A percentile compares a stretch with the other conserved stretches of the same genome.
These are phyloP conservation scores for Leccinum pallidistipes DNA, from an alignment of 1,284 basidiomycete genomes.

Conservation along the genomic window DNA sequence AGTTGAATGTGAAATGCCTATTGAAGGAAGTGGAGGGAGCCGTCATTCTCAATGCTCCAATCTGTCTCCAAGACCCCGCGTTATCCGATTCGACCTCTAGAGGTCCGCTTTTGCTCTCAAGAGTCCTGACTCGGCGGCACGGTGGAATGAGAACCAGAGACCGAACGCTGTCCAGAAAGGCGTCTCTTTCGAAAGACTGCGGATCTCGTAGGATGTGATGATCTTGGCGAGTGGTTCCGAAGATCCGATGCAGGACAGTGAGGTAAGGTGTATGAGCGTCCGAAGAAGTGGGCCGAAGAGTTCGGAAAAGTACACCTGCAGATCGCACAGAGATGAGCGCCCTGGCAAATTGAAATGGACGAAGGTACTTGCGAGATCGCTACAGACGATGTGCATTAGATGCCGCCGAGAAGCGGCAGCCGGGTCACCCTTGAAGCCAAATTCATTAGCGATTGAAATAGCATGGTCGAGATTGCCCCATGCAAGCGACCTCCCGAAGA, in stretches of 20 bases:
- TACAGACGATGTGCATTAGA: slow-evolving; percentile 68
- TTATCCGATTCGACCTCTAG: slow-evolving; percentile 10
- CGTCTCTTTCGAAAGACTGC: slow-evolving; percentile 74
- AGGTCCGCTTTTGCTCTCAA: neutral
- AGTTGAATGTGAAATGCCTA: too few relatives aligned
- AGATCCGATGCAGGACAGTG: slow-evolving; percentile 40
- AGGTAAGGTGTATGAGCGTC: slow-evolving; percentile 65
- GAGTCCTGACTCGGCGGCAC: slow-evolving; percentile 9
- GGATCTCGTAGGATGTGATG: slow-evolving; percentile 74
- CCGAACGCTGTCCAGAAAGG: slow-evolving; percentile 84
- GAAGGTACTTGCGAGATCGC: slow-evolving; percentile 60
- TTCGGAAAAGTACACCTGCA: slow-evolving; percentile 74
- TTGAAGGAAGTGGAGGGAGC: too few relatives aligned
- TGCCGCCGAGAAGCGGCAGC: slow-evolving; percentile 11
- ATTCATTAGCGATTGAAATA: slow-evolving; percentile 38
- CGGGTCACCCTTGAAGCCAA: slow-evolving; percentile 28
- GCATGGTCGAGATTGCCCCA: slow-evolving; percentile 60
- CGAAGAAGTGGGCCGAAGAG: slow-evolving; percentile 70
- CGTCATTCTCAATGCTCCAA: slow-evolving; percentile 28
- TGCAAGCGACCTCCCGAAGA: slow-evolving; percentile 51
- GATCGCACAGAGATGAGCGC: neutral
- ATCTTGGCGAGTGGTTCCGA: slow-evolving; percentile 33
- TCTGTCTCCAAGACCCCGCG: slow-evolving; percentile 39
- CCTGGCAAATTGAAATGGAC: slow-evolving; percentile 1
- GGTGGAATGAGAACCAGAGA: slow-evolving; percentile 73